Percentiles rank a stretch among this genome's conserved stretches.
Conservation (phyloP, 306 rosid species). For the Acmispon strigosus region DNA sequence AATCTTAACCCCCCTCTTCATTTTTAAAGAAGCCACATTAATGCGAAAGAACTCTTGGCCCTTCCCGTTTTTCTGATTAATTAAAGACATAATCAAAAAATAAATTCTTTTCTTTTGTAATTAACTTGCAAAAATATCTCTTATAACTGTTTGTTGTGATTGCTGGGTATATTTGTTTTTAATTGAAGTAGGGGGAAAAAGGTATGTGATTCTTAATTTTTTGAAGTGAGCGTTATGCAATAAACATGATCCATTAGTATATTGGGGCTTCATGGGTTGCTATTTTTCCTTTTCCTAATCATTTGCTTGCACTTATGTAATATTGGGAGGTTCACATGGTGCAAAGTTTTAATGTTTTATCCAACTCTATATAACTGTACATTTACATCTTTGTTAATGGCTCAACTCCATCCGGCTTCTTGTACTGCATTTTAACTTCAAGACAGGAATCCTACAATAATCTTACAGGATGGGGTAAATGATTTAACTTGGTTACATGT, state of each 20-base stretch:
- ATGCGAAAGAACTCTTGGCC: neutral
- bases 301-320: no score
- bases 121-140: neutral
- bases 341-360: neutral
- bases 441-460: neutral
- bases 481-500: no score
- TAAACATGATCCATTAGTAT: neutral
- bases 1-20: neutral
- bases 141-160: neutral
- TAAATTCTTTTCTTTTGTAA: neutral
- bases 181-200: no score
- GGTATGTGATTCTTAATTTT: neutral
- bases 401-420: neutral
- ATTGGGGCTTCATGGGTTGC: no score
- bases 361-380: neutral
- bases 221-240: neutral
- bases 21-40: slow-evolving; percentile 1
- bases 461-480: neutral
- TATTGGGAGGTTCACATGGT: neutral
- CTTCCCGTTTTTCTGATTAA: neutral
- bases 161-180: neutral
- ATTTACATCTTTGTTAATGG: neutral
- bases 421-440: no score
- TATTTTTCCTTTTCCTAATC: no score
- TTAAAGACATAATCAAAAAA: neutral